Percentiles rank a stretch among this genome's conserved stretches.
phyloP scores from a whole-genome alignment of 306 rosid genomes.

The Alnus rubra region DNA sequence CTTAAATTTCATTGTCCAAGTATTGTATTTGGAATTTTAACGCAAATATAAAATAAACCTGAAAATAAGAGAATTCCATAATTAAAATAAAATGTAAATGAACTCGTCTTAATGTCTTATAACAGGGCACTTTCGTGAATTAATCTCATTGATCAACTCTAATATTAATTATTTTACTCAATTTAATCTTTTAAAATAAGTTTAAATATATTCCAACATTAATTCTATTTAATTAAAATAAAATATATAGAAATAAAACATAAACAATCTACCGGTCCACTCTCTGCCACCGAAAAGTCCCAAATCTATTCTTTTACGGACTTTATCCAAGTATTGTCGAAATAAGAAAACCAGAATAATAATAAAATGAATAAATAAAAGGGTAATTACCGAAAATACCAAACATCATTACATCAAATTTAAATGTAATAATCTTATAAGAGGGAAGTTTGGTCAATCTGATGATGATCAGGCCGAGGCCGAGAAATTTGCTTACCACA shows the following conservation, averaged over 20 bases:
- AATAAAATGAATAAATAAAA: background rate
- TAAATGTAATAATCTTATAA: background rate
- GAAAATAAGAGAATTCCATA: too few relatives aligned
- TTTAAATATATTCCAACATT: too few relatives aligned
- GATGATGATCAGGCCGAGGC: background rate
- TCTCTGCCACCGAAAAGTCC: background rate
- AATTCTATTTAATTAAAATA: too few relatives aligned
- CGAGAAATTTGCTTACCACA: slow-evolving; percentile 60
- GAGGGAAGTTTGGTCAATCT: background rate
- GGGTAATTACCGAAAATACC: background rate
- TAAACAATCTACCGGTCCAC: background rate
- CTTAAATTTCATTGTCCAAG: too few relatives aligned
- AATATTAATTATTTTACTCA: too few relatives aligned
- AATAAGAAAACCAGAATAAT: background rate
- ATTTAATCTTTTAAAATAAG: too few relatives aligned
- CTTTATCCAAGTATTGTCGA: background rate
- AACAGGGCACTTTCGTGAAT: too few relatives aligned
- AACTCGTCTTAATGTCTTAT: too few relatives aligned
- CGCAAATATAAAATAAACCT: too few relatives aligned
- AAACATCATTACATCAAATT: background rate
- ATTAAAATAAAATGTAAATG: too few relatives aligned
- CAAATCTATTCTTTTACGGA: background rate
- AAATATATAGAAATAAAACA: too few relatives aligned
- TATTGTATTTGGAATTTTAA: background rate
- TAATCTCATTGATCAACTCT: too few relatives aligned